Evolutionary conservation across 768 basidiomycete genomes (phyloP).

Genomic region (Boletus patriciae): DNA sequence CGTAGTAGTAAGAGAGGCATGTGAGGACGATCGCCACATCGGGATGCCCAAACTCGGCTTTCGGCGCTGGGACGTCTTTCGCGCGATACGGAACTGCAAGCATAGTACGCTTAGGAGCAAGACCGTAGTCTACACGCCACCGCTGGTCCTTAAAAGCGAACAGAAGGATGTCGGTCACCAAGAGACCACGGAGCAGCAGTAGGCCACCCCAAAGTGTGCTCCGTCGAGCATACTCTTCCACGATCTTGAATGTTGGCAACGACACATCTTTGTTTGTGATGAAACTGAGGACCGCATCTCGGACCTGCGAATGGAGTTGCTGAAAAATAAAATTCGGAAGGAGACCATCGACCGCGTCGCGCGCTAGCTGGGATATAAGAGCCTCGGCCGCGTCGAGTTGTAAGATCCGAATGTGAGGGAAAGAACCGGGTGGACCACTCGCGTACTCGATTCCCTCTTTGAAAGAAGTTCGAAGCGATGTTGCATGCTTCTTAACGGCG

Average conservation of each 20-base stretch:
- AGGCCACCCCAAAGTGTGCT: constrained; percentile 29
- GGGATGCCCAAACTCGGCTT: constrained; percentile 54
- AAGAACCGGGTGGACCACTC: constrained; percentile 1
- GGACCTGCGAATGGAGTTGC: neutral
- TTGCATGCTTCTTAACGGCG: constrained; percentile 11
- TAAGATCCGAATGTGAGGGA: constrained; percentile 21
- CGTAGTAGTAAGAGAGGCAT: constrained; percentile 28
- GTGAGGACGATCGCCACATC: constrained; percentile 48
- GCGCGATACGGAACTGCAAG: constrained; percentile 56
- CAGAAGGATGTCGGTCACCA: constrained; percentile 42
- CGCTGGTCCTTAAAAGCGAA: constrained; percentile 40
- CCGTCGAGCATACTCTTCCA: constrained; percentile 13
- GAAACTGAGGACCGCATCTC: neutral
- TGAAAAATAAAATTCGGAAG: constrained; percentile 19
- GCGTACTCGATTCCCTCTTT: constrained; percentile 1
- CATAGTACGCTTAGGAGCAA: constrained; percentile 33
- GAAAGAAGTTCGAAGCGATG: neutral
- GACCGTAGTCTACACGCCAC: constrained; percentile 48
- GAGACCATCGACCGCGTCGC: constrained; percentile 3
- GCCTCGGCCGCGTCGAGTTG: neutral
- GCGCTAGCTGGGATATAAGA: neutral
- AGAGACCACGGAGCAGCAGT: constrained; percentile 37
- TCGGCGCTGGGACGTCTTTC: constrained; percentile 47
- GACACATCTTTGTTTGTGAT: neutral
- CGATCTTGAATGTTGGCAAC: neutral